phyloP scores from a whole-genome alignment of 768 basidiomycete genomes.

The Boletus rubescentipes region DNA sequence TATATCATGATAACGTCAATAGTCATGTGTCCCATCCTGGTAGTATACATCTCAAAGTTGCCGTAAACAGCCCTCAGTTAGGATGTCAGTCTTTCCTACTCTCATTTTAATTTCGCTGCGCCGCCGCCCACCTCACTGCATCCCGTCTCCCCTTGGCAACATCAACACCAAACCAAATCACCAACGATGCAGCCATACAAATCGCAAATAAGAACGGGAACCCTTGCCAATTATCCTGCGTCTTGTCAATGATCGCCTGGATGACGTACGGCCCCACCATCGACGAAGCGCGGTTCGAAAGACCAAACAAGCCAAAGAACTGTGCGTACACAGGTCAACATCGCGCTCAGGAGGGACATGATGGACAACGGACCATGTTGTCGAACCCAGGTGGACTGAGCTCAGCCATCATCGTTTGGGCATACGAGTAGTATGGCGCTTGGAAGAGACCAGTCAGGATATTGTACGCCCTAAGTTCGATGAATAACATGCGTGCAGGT shows the following conservation, averaged over 20 bases:
- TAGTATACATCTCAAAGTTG: no score
- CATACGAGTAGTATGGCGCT: constrained; percentile 84
- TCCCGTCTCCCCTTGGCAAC: background rate
- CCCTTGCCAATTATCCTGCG: constrained; percentile 77
- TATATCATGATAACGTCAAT: no score
- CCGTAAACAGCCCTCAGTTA: no score
- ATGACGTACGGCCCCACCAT: constrained; percentile 88
- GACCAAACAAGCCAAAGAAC: constrained; percentile 87
- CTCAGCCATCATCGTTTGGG: constrained; percentile 89
- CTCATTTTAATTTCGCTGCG: constrained; percentile 20
- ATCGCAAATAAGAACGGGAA: constrained; percentile 83
- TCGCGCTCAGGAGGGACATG: background rate
- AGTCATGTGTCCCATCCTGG: no score
- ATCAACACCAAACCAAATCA: constrained; percentile 78
- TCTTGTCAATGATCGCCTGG: constrained; percentile 73
- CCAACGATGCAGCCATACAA: constrained; percentile 60
- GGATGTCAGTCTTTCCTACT: no score
- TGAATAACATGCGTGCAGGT: background rate
- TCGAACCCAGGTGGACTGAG: constrained; percentile 86
- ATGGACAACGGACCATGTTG: constrained; percentile 53
- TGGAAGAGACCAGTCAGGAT: constrained; percentile 80
- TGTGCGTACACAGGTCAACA: constrained; percentile 23
- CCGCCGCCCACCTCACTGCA: constrained; percentile 18
- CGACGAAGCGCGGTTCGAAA: constrained; percentile 82
- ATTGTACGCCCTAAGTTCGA: constrained; percentile 64